Percentiles rank a stretch among this genome's conserved stretches.
Evolutionary conservation across 2,329 filamentous ascomycete species (phyloP).

Genomic region (Talaromyces islandicus): DNA sequence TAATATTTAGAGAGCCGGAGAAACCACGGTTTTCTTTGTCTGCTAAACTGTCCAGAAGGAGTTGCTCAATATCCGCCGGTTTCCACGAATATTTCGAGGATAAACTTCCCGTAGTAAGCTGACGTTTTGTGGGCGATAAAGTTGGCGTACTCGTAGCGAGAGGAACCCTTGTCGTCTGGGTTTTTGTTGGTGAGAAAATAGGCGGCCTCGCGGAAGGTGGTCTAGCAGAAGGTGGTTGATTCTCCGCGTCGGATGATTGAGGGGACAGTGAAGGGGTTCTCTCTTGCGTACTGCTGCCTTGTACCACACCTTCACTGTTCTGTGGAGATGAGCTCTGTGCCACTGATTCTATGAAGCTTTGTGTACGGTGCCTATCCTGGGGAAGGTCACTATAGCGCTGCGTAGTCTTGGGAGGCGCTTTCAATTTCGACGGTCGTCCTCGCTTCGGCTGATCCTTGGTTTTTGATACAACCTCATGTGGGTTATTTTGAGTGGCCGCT

Average conservation of each 20-base stretch:
- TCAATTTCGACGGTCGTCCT: constrained; percentile 13
- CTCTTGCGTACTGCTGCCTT: constrained; percentile 22
- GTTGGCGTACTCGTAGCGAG: constrained; percentile 37
- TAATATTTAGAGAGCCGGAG: constrained; percentile 37
- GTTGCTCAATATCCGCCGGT: constrained; percentile 66
- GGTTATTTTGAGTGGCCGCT: not conserved
- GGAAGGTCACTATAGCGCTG: constrained; percentile 34
- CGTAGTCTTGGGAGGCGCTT: constrained; percentile 28
- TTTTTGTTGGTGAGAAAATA: constrained; percentile 26
- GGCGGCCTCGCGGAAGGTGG: constrained; percentile 44
- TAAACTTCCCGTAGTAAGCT: constrained; percentile 46
- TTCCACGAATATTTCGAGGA: constrained; percentile 61
- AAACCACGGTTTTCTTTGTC: constrained; percentile 47
- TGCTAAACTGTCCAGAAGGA: constrained; percentile 37
- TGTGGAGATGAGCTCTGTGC: constrained; percentile 11
- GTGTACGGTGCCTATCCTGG: constrained; percentile 28
- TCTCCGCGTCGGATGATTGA: constrained; percentile 75
- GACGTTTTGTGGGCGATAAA: constrained; percentile 57
- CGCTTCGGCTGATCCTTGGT: not conserved
- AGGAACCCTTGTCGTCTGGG: constrained; percentile 34
- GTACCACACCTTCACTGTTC: constrained; percentile 6
- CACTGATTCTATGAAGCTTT: constrained; percentile 23
- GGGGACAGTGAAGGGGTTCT: constrained; percentile 60
- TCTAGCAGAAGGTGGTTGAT: constrained; percentile 65
- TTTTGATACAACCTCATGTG: not conserved